Evolutionary conservation across 306 rosid genomes (phyloP).

Genomic region (Abrus precatorius): DNA sequence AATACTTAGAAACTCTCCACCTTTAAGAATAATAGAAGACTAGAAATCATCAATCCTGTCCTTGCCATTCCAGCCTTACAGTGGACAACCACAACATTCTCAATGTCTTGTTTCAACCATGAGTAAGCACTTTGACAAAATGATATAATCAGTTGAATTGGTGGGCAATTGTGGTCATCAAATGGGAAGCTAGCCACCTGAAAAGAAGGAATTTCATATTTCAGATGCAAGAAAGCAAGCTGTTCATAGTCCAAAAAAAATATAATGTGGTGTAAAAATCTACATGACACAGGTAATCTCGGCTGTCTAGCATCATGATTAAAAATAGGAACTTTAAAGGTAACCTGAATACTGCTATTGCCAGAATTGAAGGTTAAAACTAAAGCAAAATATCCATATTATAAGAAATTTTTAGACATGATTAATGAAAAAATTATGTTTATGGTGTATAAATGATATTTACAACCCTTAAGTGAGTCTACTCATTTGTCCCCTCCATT

Average conservation of each 20-base stretch:
- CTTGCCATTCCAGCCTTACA: conserved; percentile 99
- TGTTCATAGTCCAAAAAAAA: conserved; percentile 31
- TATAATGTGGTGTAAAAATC: conserved; percentile 13
- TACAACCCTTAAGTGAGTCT: conserved; percentile 23
- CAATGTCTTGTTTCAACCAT: conserved; percentile 97
- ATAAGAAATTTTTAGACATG: not conserved
- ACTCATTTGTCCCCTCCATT: conserved; percentile 14
- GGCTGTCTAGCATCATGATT: conserved; percentile 33
- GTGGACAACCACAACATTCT: conserved; percentile 98
- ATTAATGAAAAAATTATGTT: conserved; percentile 10
- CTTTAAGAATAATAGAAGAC: conserved; percentile 93
- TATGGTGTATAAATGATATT: conserved; percentile 5
- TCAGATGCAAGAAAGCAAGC: conserved; percentile 38
- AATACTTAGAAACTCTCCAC: conserved; percentile 50
- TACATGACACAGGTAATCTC: conserved; percentile 11
- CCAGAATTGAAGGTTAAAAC: conserved; percentile 34
- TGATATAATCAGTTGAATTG: conserved; percentile 78
- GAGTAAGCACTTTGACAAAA: conserved; percentile 98
- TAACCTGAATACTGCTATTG: not conserved
- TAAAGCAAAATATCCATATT: conserved; percentile 9
- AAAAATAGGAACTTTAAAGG: conserved; percentile 9
- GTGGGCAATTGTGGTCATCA: conserved; percentile 97
- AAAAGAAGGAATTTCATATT: conserved; percentile 46
- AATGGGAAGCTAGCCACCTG: conserved; percentile 98
- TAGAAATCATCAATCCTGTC: conserved; percentile 98